phyloP scores from a whole-genome alignment of 2,329 filamentous ascomycete species.

The Remersonia thermophila region DNA sequence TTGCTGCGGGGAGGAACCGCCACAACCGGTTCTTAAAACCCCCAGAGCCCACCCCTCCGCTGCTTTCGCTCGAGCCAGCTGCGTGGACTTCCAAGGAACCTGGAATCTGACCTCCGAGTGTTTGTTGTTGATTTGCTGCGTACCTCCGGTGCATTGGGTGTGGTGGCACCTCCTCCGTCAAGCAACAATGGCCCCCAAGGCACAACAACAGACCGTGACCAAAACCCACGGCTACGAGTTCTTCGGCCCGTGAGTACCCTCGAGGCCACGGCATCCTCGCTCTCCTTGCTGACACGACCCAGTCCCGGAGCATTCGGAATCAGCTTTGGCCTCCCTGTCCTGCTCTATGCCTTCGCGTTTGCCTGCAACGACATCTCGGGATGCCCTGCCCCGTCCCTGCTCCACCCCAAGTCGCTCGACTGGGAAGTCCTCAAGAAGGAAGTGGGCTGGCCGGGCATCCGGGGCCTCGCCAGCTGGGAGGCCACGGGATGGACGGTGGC shows the following conservation, averaged over 20 bases:
- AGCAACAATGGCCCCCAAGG: conserved; percentile 12
- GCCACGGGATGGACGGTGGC: conserved; percentile 58
- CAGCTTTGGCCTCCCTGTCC: conserved; percentile 65
- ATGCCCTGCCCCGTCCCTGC: conserved; percentile 73
- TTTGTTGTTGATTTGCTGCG: too few relatives aligned
- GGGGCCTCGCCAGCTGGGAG: conserved; percentile 56
- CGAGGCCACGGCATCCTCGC: neutral
- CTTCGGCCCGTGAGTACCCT: conserved; percentile 32
- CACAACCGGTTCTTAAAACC: too few relatives aligned
- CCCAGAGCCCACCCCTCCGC: too few relatives aligned
- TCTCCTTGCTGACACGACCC: conserved; percentile 1
- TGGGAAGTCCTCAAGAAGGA: conserved; percentile 64
- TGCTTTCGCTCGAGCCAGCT: too few relatives aligned
- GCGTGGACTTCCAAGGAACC: too few relatives aligned
- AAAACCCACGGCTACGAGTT: conserved; percentile 38
- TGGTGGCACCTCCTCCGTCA: too few relatives aligned
- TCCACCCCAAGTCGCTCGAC: conserved; percentile 59
- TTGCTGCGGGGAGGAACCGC: too few relatives aligned
- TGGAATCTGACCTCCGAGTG: too few relatives aligned
- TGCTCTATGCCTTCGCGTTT: conserved; percentile 71
- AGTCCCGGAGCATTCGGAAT: conserved; percentile 69
- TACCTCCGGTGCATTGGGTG: too few relatives aligned
- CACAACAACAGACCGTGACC: conserved; percentile 13
- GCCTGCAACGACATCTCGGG: conserved; percentile 87
- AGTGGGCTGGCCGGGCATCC: conserved; percentile 70